phyloP scores from a whole-genome alignment of 2,329 filamentous ascomycete genomes.

The Cryphonectria nitschkei region DNA sequence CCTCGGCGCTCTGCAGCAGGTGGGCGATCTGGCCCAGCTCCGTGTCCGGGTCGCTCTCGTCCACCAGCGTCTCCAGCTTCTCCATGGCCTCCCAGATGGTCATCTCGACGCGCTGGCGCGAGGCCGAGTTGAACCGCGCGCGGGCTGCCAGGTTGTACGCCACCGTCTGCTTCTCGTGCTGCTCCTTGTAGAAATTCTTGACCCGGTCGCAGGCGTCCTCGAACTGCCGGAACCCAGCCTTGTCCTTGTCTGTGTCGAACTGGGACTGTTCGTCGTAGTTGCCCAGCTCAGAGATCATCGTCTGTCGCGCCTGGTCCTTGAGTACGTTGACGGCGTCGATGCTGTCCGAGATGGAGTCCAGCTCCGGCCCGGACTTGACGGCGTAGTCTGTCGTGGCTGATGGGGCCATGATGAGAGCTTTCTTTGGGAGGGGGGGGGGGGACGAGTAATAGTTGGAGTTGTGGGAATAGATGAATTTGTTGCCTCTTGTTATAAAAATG shows the following conservation, averaged over 20 bases:
- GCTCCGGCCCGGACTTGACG: slow-evolving; percentile 33
- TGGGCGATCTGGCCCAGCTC: slow-evolving; percentile 87
- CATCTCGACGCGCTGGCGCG: slow-evolving; percentile 69
- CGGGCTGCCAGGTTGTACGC: slow-evolving; percentile 85
- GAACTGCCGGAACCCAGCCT: slow-evolving; percentile 64
- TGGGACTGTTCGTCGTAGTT: slow-evolving; percentile 31
- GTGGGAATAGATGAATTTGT: neutral
- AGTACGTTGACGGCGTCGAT: slow-evolving; percentile 42
- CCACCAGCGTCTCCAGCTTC: slow-evolving; percentile 87
- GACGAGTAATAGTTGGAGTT: neutral
- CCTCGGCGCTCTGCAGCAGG: slow-evolving; percentile 85
- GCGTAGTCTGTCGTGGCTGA: slow-evolving; percentile 34
- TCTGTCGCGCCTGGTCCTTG: slow-evolving; percentile 26
- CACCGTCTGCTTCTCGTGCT: slow-evolving; percentile 73
- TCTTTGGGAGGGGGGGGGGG: neutral
- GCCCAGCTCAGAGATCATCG: slow-evolving; percentile 16
- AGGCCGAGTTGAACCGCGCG: slow-evolving; percentile 68
- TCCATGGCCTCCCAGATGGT: slow-evolving; percentile 91
- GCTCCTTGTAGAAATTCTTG: slow-evolving; percentile 81
- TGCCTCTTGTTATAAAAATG: neutral
- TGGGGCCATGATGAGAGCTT: slow-evolving; percentile 35
- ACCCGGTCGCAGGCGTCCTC: slow-evolving; percentile 81
- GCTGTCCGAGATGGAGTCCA: slow-evolving; percentile 42
- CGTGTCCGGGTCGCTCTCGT: slow-evolving; percentile 90
- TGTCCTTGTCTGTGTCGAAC: slow-evolving; percentile 42